Conservation (phyloP, 371 early-diverging fungal genomes). For the Mortierella sp. region DNA sequence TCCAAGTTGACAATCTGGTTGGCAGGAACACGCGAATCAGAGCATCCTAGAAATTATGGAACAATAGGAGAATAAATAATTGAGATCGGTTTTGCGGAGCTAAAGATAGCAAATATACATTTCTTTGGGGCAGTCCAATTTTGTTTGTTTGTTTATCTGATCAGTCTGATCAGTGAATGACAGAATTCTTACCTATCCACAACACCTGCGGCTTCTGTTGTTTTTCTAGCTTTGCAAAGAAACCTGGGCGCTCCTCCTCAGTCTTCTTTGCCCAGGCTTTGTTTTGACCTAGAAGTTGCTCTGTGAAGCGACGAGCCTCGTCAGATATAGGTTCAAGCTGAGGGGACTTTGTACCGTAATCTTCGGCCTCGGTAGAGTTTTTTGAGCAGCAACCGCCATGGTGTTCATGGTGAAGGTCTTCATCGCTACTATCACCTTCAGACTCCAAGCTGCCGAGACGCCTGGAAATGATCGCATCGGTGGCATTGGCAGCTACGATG, state of each 20-base stretch:
- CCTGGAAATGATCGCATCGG: conserved; percentile 30
- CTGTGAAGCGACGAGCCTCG: conserved; percentile 44
- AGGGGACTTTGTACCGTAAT: neutral
- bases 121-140: neutral
- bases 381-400: conserved; percentile 7
- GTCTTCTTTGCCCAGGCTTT: conserved; percentile 48
- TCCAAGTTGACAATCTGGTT: conserved; percentile 67
- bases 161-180: conserved; percentile 3
- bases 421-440: conserved; percentile 6
- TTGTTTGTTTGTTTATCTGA: neutral
- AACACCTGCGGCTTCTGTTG: conserved; percentile 89
- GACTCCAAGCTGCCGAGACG: conserved; percentile 16
- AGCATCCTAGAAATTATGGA: conserved; percentile 64
- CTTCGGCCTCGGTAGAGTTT: conserved; percentile 15
- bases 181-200: conserved; percentile 77
- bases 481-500: conserved; percentile 29
- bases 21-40: conserved; percentile 92
- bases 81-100: neutral
- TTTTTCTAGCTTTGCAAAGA: conserved; percentile 70
- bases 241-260: conserved; percentile 56
- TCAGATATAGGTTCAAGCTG: conserved; percentile 42
- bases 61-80: neutral
- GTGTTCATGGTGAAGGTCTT: neutral
- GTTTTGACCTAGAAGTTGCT: conserved; percentile 41
- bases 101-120: neutral